Conservation (phyloP, 306 rosid genomes). For the Potentilla sterilis region DNA sequence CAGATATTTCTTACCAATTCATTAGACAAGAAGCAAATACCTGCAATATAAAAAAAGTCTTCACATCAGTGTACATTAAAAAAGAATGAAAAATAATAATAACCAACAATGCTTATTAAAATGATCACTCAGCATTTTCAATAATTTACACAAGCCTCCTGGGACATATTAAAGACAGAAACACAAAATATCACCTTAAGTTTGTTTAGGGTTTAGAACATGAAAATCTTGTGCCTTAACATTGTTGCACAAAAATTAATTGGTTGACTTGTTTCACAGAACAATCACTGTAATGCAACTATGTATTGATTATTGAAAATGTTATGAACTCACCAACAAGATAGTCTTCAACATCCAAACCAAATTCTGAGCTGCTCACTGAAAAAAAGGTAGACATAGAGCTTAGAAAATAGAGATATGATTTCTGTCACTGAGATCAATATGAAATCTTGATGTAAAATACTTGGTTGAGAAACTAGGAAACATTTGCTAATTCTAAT, state of each 20-base stretch:
- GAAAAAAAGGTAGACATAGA: slow-evolving; percentile 29
- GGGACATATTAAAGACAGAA: neutral
- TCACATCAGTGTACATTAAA: slow-evolving; percentile 31
- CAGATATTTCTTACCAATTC: slow-evolving; percentile 68
- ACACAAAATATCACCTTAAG: neutral
- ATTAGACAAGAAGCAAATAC: slow-evolving; percentile 93
- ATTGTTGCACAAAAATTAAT: neutral
- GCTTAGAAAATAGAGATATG: neutral
- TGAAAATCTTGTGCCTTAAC: neutral
- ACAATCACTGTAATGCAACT: slow-evolving; percentile 18
- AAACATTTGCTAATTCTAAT: neutral
- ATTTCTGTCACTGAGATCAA: neutral
- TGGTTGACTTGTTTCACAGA: neutral
- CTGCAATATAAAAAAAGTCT: slow-evolving; percentile 42
- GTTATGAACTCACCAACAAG: slow-evolving; percentile 62
- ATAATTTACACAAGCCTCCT: neutral
- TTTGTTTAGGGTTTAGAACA: neutral
- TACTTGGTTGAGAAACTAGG: neutral
- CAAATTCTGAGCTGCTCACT: slow-evolving; percentile 73
- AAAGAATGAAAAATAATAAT: neutral
- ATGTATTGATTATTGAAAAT: slow-evolving; percentile 8
- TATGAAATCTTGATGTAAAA: neutral
- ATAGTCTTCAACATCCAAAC: slow-evolving; percentile 85
- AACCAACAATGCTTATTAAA: neutral
- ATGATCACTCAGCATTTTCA: slow-evolving; percentile 9